These are phyloP conservation scores for Xylariaceae sp. DNA, from an alignment of 2,329 filamentous ascomycete species.

Conservation along the genomic window DNA sequence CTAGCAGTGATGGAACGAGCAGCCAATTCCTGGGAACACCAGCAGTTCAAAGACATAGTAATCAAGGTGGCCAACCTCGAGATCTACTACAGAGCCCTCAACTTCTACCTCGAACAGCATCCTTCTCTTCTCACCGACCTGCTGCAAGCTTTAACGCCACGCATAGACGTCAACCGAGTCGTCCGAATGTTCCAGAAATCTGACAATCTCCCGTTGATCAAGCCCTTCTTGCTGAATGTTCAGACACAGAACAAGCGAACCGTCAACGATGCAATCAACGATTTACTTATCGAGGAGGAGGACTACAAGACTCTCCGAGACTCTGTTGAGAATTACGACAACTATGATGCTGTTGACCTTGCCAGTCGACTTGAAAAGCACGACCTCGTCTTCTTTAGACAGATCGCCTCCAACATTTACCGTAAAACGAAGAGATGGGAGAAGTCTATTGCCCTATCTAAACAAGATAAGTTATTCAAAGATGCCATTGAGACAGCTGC, in stretches of 20 bases:
- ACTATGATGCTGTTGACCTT: slow-evolving; percentile 93
- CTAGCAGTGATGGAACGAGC: slow-evolving; percentile 97
- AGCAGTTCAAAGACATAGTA: slow-evolving; percentile 98
- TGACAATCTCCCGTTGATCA: slow-evolving; percentile 96
- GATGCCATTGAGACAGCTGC: slow-evolving; percentile 98
- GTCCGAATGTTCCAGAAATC: slow-evolving; percentile 99
- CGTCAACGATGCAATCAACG: slow-evolving; percentile 97
- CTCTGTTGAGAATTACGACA: slow-evolving; percentile 98
- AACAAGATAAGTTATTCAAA: slow-evolving; percentile 99
- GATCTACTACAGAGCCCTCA: slow-evolving; percentile 96
- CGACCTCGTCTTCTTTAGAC: slow-evolving; percentile 97
- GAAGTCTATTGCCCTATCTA: slow-evolving; percentile 94
- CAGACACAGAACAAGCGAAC: slow-evolving; percentile 97
- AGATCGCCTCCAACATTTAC: slow-evolving; percentile 97
- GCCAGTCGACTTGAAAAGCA: slow-evolving; percentile 94
- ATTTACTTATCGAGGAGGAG: slow-evolving; percentile 95
- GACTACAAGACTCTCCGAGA: slow-evolving; percentile 98
- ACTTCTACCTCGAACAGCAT: slow-evolving; percentile 97
- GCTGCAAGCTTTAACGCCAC: slow-evolving; percentile 82
- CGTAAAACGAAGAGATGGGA: slow-evolving; percentile 99
- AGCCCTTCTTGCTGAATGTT: slow-evolving; percentile 95
- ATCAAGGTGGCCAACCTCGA: slow-evolving; percentile 98
- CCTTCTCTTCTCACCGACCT: slow-evolving; percentile 94
- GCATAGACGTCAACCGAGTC: slow-evolving; percentile 98
- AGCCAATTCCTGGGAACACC: slow-evolving; percentile 97